Conservation (phyloP, 768 basidiomycete genomes). For the Tulasnella calospora region DNA sequence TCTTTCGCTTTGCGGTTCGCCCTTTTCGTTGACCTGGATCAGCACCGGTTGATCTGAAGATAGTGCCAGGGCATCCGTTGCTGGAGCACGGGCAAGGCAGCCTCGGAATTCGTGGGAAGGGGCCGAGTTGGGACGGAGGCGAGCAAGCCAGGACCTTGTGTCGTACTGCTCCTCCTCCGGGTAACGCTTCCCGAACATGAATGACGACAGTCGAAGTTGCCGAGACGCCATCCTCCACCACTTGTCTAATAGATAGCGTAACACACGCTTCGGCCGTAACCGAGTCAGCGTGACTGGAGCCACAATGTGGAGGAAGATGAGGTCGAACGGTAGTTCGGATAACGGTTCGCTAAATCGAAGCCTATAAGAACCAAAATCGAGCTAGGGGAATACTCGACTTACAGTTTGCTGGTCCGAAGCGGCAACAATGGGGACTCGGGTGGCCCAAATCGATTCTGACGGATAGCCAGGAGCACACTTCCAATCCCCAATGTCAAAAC, state of each 20-base stretch:
- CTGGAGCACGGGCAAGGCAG: conserved; percentile 75
- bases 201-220: conserved; percentile 75
- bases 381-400: conserved; percentile 32
- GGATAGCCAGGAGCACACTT: conserved; percentile 60
- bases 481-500: conserved; percentile 77
- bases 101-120: conserved; percentile 43
- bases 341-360: conserved; percentile 61
- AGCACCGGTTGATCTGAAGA: conserved; percentile 66
- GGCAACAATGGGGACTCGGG: conserved; percentile 53
- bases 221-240: conserved; percentile 66
- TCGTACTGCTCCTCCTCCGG: conserved; percentile 54
- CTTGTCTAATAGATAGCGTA: conserved; percentile 49
- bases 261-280: conserved; percentile 59
- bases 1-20: conserved; percentile 57
- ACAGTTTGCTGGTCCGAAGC: conserved; percentile 82
- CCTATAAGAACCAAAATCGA: not conserved
- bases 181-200: conserved; percentile 74
- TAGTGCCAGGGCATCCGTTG: conserved; percentile 74
- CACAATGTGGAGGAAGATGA: conserved; percentile 78
- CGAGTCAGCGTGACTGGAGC: conserved; percentile 77
- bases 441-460: conserved; percentile 53
- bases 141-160: conserved; percentile 35
- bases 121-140: not conserved
- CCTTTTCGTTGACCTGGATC: conserved; percentile 59
- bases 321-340: conserved; percentile 81